Percentiles rank a stretch among this genome's conserved stretches.
Evolutionary conservation across 176 grass and related monocot species (phyloP).

Genomic region (Rhipidocladum racemiflorum): DNA sequence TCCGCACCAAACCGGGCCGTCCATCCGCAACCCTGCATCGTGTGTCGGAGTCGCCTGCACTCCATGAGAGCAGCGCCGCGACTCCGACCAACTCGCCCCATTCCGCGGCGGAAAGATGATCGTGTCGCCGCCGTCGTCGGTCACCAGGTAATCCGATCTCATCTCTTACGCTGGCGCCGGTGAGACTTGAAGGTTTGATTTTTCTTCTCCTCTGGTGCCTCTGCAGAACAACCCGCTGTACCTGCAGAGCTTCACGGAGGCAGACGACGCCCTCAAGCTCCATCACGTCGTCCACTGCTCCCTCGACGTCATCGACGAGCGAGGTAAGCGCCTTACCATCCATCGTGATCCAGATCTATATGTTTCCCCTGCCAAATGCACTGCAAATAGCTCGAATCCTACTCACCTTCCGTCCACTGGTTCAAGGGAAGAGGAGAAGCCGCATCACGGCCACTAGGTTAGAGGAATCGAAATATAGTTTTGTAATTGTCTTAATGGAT

Average conservation of each 20-base stretch:
- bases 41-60: not conserved
- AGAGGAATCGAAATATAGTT: not conserved
- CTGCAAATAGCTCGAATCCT: not conserved
- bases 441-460: not conserved
- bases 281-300: slow-evolving; percentile 95
- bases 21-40: not conserved
- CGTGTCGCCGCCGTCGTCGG: slow-evolving; percentile 92
- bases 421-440: not conserved
- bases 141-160: slow-evolving; percentile 67
- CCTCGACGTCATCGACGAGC: slow-evolving; percentile 87
- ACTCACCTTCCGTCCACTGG: not conserved
- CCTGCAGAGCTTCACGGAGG: slow-evolving; percentile 92
- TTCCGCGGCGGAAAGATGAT: slow-evolving; percentile 53
- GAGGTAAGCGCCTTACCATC: slow-evolving; percentile 38
- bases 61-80: not conserved
- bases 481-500: not conserved
- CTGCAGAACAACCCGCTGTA: slow-evolving; percentile 94
- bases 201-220: not conserved
- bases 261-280: slow-evolving; percentile 85
- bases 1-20: not conserved
- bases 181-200: slow-evolving; percentile 4
- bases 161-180: not conserved
- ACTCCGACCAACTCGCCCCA: not conserved
- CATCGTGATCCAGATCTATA: slow-evolving; percentile 31
- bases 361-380: not conserved